Conservation (phyloP, 805 yeast species). For the Candida saitoana region DNA sequence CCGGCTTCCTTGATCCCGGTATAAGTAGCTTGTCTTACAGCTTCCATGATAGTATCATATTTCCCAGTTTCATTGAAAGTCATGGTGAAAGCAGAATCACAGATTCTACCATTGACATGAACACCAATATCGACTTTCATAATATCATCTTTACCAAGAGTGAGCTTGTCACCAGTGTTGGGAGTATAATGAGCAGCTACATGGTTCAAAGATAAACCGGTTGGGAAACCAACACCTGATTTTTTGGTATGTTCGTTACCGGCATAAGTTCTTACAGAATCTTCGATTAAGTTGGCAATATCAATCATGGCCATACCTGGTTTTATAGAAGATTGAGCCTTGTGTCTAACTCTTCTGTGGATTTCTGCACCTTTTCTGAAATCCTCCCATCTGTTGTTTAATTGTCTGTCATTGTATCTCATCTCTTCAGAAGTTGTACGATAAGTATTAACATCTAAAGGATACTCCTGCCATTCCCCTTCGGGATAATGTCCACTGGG, state of each 20-base stretch:
- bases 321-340: slow-evolving; percentile 66
- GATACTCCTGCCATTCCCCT: slow-evolving; percentile 83
- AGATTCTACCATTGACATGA: slow-evolving; percentile 88
- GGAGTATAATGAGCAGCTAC: slow-evolving; percentile 99
- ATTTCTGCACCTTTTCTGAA: slow-evolving; percentile 95
- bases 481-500: slow-evolving; percentile 76
- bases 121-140: slow-evolving; percentile 97
- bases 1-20: slow-evolving; percentile 93
- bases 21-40: slow-evolving; percentile 90
- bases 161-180: slow-evolving; percentile 86
- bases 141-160: slow-evolving; percentile 80
- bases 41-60: slow-evolving; percentile 74
- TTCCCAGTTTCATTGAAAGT: slow-evolving; percentile 65
- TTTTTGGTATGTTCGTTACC: slow-evolving; percentile 57
- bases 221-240: slow-evolving; percentile 96
- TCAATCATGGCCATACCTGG: slow-evolving; percentile 94
- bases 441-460: slow-evolving; percentile 56
- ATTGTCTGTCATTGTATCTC: slow-evolving; percentile 68
- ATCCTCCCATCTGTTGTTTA: slow-evolving; percentile 68
- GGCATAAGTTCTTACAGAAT: slow-evolving; percentile 71
- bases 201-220: slow-evolving; percentile 91
- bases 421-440: slow-evolving; percentile 85
- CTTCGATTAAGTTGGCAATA: slow-evolving; percentile 84
- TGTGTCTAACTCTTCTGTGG: slow-evolving; percentile 84
- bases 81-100: slow-evolving; percentile 93